Evolutionary conservation across 345 rosid genomes (phyloP).

Genomic region (Lumnitzera racemosa): DNA sequence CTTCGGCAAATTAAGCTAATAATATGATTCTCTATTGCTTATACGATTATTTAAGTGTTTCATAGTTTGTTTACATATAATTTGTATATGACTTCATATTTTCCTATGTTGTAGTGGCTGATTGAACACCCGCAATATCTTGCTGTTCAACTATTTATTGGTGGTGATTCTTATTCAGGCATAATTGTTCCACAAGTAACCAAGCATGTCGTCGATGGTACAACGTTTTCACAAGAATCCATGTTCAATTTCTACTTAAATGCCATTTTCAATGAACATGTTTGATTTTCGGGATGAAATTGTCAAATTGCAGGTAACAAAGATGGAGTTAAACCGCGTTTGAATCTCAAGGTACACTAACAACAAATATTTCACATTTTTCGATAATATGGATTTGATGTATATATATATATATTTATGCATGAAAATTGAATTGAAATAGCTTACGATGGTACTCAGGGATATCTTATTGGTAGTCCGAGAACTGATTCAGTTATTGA

Average conservation of each 20-base stretch:
- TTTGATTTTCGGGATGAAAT: background rate
- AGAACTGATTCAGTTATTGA: slow-evolving; percentile 16
- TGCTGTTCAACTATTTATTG: slow-evolving; percentile 15
- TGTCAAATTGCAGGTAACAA: slow-evolving; percentile 14
- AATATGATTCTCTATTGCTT: background rate
- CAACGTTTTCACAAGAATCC: background rate
- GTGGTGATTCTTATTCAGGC: slow-evolving; percentile 38
- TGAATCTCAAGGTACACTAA: slow-evolving; percentile 22
- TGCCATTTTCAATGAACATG: background rate
- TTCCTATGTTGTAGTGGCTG: slow-evolving; percentile 20
- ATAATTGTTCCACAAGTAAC: slow-evolving; percentile 15
- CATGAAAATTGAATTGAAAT: background rate
- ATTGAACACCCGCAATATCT: slow-evolving; percentile 25
- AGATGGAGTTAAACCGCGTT: slow-evolving; percentile 1
- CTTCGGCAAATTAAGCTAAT: background rate
- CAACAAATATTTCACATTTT: background rate
- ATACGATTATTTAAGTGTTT: background rate
- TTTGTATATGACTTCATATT: background rate
- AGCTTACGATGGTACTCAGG: slow-evolving; percentile 4
- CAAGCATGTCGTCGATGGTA: slow-evolving; percentile 25
- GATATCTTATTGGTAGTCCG: slow-evolving; percentile 23
- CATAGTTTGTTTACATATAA: background rate
- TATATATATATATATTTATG: background rate
- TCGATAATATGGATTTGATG: too few species aligned
- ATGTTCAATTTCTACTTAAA: too few species aligned